Percentiles rank a stretch among this genome's conserved stretches.
phyloP scores from a whole-genome alignment of 495 filamentous ascomycete species.

The Penicillium dipodomyicola region DNA sequence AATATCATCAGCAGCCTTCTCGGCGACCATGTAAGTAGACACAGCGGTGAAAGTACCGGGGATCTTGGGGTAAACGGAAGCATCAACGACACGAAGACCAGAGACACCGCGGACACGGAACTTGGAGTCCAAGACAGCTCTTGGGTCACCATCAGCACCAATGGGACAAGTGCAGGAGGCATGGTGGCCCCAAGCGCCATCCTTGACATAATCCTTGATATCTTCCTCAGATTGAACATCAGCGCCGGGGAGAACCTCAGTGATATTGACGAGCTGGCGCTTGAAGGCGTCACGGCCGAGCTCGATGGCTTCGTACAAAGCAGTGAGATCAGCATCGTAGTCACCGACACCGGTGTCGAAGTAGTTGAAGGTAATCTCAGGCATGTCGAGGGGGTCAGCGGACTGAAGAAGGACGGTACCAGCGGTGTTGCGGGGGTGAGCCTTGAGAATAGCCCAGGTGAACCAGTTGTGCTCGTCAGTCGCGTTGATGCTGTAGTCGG shows the following conservation, averaged over 20 bases:
- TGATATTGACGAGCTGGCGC: slow-evolving; percentile 27
- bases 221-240: slow-evolving; percentile 38
- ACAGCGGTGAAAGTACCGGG: slow-evolving; percentile 58
- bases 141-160: slow-evolving; percentile 51
- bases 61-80: slow-evolving; percentile 55
- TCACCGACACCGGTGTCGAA: slow-evolving; percentile 45
- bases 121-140: slow-evolving; percentile 57
- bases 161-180: slow-evolving; percentile 58
- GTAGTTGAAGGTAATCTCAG: slow-evolving; percentile 57
- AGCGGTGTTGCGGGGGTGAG: slow-evolving; percentile 51
- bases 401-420: slow-evolving; percentile 51
- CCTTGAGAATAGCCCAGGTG: slow-evolving; percentile 54
- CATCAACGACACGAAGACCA: slow-evolving; percentile 61
- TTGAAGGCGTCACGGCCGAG: slow-evolving; percentile 42
- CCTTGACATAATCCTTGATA: slow-evolving; percentile 48
- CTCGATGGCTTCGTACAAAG: slow-evolving; percentile 47
- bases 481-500: slow-evolving; percentile 34
- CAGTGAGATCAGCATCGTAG: slow-evolving; percentile 42
- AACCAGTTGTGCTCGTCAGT: slow-evolving; percentile 34
- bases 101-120: slow-evolving; percentile 55
- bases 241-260: slow-evolving; percentile 48
- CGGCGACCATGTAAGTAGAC: slow-evolving; percentile 59
- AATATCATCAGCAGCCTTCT: slow-evolving; percentile 56
- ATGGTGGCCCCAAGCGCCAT: slow-evolving; percentile 59
- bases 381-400: slow-evolving; percentile 51